phyloP scores from a whole-genome alignment of 495 filamentous ascomycete species.

The Neurospora tetraspora region DNA sequence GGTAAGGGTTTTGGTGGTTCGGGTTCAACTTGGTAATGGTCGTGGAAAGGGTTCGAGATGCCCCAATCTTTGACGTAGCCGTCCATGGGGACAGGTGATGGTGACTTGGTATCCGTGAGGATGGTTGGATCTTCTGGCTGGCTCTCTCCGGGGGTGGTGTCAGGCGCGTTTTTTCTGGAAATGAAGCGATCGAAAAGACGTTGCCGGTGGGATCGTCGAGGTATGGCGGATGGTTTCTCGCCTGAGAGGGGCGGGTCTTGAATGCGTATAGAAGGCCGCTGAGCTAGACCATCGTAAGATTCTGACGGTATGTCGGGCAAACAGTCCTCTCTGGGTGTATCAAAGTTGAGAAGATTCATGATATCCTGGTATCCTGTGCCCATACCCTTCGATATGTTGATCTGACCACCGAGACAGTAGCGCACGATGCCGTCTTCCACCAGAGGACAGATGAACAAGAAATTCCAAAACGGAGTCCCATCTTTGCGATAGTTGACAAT shows the following conservation, averaged over 20 bases:
- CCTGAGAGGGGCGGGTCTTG: not conserved
- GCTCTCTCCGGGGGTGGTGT: not conserved
- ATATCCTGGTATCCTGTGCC: conserved; percentile 36
- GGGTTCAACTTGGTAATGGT: conserved; percentile 4
- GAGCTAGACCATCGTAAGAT: not conserved
- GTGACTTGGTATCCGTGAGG: not conserved
- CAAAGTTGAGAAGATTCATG: conserved; percentile 34
- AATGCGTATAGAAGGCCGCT: not conserved
- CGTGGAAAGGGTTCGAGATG: not conserved
- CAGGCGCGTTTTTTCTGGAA: not conserved
- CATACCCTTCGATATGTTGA: conserved; percentile 45
- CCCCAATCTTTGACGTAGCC: not conserved
- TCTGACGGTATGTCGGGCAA: not conserved
- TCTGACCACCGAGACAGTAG: conserved; percentile 46
- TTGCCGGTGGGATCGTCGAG: not conserved
- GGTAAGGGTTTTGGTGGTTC: conserved; percentile 24
- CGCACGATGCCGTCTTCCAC: conserved; percentile 30
- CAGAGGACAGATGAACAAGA: conserved; percentile 43
- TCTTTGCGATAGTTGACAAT: conserved; percentile 43
- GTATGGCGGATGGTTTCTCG: not conserved
- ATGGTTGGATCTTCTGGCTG: not conserved
- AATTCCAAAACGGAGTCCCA: conserved; percentile 46
- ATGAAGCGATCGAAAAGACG: not conserved
- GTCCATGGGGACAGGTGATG: not conserved
- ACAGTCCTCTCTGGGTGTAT: conserved; percentile 3